phyloP scores from a whole-genome alignment of 352 stramenopile species.

The Phytophthora tentaculata region DNA sequence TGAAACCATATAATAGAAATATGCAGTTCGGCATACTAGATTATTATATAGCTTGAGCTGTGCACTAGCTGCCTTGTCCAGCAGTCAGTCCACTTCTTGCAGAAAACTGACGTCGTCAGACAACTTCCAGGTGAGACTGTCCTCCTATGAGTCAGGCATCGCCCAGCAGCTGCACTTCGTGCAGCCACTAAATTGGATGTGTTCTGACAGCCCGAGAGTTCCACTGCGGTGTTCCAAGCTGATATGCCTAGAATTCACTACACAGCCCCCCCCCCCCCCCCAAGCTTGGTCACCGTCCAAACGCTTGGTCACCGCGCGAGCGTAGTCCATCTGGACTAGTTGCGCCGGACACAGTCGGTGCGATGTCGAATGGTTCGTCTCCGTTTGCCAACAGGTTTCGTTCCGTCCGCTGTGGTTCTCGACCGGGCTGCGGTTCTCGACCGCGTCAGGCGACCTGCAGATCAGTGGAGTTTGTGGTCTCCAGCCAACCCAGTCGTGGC shows the following conservation, averaged over 20 bases:
- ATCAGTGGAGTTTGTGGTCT: not conserved
- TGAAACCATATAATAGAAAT: not conserved
- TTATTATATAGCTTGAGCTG: not conserved
- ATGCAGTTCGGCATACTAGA: not conserved
- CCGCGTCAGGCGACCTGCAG: not conserved
- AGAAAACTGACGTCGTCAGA: too few species aligned
- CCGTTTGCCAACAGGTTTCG: not conserved
- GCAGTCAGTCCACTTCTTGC: not conserved
- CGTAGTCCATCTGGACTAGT: not conserved
- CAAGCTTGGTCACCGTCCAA: not conserved
- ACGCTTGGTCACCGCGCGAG: not conserved
- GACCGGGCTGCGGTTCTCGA: not conserved
- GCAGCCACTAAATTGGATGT: too few species aligned
- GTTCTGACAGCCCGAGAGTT: not conserved
- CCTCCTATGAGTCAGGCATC: too few species aligned
- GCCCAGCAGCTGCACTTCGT: not conserved
- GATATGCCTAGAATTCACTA: not conserved
- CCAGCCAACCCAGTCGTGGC: not conserved
- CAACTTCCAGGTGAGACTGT: too few species aligned
- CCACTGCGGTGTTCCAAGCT: not conserved
- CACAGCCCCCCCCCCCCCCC: too few species aligned
- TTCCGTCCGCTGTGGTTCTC: not conserved
- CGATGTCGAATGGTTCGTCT: not conserved
- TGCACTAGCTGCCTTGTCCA: too few species aligned
- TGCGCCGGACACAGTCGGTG: not conserved